A percentile compares a stretch with the other conserved stretches of the same genome.
Evolutionary conservation across 228 moss, liverwort and hornwort species (phyloP).

Genomic region (Sphagnum magellanicum): DNA sequence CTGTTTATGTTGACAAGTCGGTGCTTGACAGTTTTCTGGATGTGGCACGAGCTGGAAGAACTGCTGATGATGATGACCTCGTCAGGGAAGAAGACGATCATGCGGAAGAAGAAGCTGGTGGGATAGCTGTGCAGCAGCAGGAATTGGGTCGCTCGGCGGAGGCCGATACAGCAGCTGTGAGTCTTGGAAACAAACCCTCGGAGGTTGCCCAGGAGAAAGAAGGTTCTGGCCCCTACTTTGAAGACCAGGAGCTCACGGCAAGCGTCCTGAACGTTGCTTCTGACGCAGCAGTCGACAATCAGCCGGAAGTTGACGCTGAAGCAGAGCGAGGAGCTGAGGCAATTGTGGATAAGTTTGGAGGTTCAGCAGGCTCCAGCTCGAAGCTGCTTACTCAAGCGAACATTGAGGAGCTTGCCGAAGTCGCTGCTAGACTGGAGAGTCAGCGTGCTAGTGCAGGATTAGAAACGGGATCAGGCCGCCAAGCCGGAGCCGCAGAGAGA

Average conservation of each 20-base stretch:
- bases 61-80: not conserved
- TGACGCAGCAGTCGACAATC: slow-evolving; percentile 23
- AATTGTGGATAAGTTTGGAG: slow-evolving; percentile 5
- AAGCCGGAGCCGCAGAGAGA: not conserved
- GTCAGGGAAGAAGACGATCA: slow-evolving; percentile 8
- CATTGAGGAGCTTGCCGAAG: slow-evolving; percentile 20
- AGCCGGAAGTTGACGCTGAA: slow-evolving; percentile 12
- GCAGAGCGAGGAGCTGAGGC: slow-evolving; percentile 20
- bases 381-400: not conserved
- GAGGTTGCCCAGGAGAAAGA: not conserved
- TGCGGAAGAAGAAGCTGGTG: slow-evolving; percentile 1
- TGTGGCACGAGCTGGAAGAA: not conserved
- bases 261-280: slow-evolving; percentile 25
- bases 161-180: not conserved
- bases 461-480: slow-evolving; percentile 9
- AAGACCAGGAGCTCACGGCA: slow-evolving; percentile 23
- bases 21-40: no score
- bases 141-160: not conserved
- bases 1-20: no score
- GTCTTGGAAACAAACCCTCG: not conserved
- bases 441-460: slow-evolving; percentile 26
- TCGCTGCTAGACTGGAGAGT: slow-evolving; percentile 25
- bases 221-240: slow-evolving; percentile 4
- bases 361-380: not conserved
- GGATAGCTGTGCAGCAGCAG: no score